These are phyloP conservation scores for Oryza meyeriana DNA, from an alignment of 176 grass and related monocot genomes.

Conservation along the genomic window DNA sequence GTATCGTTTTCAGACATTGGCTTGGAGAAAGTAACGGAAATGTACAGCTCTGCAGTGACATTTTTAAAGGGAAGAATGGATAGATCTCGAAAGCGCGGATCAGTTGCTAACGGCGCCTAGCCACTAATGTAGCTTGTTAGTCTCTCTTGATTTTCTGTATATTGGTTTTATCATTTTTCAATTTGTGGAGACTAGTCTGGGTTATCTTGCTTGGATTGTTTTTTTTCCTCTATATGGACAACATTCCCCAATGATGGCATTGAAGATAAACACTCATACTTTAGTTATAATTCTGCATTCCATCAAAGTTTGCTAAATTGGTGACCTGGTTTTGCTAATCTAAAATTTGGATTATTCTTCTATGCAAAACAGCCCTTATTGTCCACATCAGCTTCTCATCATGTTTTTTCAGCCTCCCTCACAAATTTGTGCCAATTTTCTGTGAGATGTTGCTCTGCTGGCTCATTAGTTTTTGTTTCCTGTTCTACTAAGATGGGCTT, in stretches of 20 bases:
- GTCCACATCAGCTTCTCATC: not conserved
- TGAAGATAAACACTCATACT: not conserved
- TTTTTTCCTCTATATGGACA: slow-evolving; percentile 5
- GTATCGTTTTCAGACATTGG: slow-evolving; percentile 43
- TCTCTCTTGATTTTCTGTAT: slow-evolving; percentile 16
- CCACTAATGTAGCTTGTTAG: slow-evolving; percentile 90
- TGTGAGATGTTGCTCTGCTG: not conserved
- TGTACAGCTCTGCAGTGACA: slow-evolving; percentile 66
- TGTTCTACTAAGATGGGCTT: not conserved
- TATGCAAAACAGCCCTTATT: not conserved
- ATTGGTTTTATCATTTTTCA: slow-evolving; percentile 11
- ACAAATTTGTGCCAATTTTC: not conserved
- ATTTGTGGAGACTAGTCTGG: not conserved
- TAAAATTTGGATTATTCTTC: not conserved
- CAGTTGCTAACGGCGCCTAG: slow-evolving; percentile 61
- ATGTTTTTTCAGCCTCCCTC: not conserved
- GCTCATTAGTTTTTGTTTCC: not conserved
- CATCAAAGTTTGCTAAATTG: not conserved
- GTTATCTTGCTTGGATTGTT: not conserved
- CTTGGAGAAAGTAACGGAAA: slow-evolving; percentile 64
- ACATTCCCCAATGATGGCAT: not conserved
- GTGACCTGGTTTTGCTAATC: not conserved
- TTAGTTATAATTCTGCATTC: not conserved
- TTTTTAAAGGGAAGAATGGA: slow-evolving; percentile 73
- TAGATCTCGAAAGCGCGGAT: slow-evolving; percentile 59